Conservation (phyloP, 163 green algal species). For the Prototheca stagnorum region DNA sequence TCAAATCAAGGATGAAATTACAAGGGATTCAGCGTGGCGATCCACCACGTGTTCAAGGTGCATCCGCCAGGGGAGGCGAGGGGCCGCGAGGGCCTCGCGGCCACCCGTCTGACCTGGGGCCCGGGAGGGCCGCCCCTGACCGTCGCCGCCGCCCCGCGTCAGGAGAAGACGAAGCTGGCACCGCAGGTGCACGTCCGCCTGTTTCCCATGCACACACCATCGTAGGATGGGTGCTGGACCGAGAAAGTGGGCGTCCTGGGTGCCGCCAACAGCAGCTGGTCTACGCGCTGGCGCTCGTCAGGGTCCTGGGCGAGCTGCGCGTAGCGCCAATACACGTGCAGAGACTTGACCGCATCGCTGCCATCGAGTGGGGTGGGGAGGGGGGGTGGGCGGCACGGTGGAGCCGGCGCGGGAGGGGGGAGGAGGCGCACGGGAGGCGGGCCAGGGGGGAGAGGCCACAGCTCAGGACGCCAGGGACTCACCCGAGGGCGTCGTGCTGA, state of each 20-base stretch:
- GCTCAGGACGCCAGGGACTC: not conserved
- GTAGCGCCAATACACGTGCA: slow-evolving; percentile 72
- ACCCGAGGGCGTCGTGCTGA: slow-evolving; percentile 44
- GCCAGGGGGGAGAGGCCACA: too few species aligned
- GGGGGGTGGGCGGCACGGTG: too few species aligned
- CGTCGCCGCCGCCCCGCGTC: too few species aligned
- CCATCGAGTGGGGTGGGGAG: not conserved
- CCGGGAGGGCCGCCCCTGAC: too few species aligned
- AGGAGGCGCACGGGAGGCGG: too few species aligned
- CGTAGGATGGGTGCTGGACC: slow-evolving; percentile 48
- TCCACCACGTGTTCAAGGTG: too few species aligned
- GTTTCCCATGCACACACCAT: slow-evolving; percentile 90
- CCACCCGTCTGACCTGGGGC: too few species aligned
- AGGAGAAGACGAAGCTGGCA: slow-evolving; percentile 67
- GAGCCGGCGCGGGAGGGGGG: not conserved
- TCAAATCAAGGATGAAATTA: too few species aligned
- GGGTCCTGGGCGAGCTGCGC: slow-evolving; percentile 28
- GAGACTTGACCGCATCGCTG: slow-evolving; percentile 62
- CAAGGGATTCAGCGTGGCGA: too few species aligned
- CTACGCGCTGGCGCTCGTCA: slow-evolving; percentile 25
- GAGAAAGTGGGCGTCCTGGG: slow-evolving; percentile 54
- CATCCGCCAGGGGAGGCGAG: too few species aligned
- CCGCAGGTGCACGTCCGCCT: slow-evolving; percentile 68
- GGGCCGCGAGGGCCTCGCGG: too few species aligned
- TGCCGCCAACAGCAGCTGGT: slow-evolving; percentile 43